Evolutionary conservation across 129 eudicot genomes (phyloP), one percentile per base, ranked within the genome.

Genomic region (Logfia minima): DNA sequence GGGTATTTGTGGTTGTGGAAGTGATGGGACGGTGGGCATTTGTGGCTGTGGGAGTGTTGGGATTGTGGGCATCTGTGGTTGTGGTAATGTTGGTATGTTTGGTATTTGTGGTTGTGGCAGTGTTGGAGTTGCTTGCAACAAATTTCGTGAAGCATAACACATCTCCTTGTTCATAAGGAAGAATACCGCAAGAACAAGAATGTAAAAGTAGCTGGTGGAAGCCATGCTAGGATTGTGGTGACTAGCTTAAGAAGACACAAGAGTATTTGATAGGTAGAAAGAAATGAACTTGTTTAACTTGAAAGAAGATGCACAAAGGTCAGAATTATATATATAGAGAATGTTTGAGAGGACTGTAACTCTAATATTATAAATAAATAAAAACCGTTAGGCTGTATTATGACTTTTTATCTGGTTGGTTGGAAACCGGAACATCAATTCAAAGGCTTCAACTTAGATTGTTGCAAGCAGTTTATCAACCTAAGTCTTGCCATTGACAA

Each of bases 61-160:
- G 31, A 69, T 66, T 8, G 71, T 32, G 18, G 72, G 72, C 72
- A 68, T 68, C 16, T 51, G 62, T 24, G 75, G 75, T 39, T 68
- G 72, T 39, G 56, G 72, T 2, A 21, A 3, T 10, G 52, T 39
- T 10, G 72, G 75, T 1, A 70, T 48, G 6, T 18, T 45, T 8
- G 72, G 77, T 73, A 73, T 73, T 14, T 73, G 77, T 58, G 77
- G 77, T 73, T 59, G 77, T 58, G 66, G 77, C 21, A 60, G 62
- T 21, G 68, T 4, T 21, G 68, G 67, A 13, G 68, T 58, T 73
- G 68, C 56, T 35, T 73, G 77, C 67, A 58, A 59, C 66, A 73
- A 73, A 24, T 73, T 73, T 7, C 77, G 68, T 58, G 77, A 56
- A 73, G 77, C 77, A 7, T 11, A 39, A 35, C 68, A 73, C 68